Percentiles rank a stretch among this genome's conserved stretches.
phyloP scores from a whole-genome alignment of 2,329 filamentous ascomycete genomes.

The Botrytis squamosa region DNA sequence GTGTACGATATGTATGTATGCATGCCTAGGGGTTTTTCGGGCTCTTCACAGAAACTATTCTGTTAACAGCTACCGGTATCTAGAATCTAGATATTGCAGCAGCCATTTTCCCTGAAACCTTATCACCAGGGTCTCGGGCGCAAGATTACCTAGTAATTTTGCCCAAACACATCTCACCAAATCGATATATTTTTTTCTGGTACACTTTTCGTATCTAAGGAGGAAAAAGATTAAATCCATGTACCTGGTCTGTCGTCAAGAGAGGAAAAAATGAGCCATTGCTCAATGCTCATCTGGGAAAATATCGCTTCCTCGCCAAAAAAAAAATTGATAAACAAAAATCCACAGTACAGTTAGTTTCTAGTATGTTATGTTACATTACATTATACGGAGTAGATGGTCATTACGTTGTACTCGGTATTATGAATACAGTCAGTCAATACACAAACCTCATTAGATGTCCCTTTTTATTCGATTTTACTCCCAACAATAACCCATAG shows the following conservation, averaged over 20 bases:
- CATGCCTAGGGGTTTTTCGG: neutral
- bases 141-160: neutral
- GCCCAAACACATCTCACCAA: conserved; percentile 3
- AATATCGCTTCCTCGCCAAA: neutral
- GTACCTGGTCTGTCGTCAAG: conserved; percentile 9
- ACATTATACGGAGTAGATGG: neutral
- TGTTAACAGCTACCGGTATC: neutral
- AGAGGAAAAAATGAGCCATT: neutral
- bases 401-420: neutral
- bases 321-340: neutral
- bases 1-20: too few species aligned
- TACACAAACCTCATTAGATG: neutral
- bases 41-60: conserved; percentile 18
- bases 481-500: neutral
- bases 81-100: neutral
- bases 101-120: conserved; percentile 16
- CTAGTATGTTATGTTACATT: neutral
- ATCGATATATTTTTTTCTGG: neutral
- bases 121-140: conserved; percentile 3
- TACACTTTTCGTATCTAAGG: neutral
- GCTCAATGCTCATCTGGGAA: neutral
- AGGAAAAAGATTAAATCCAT: conserved; percentile 14
- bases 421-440: neutral
- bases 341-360: neutral
- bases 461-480: neutral